Evolutionary conservation across 371 early-diverging fungal species (phyloP), one percentile per base, ranked within the genome.

Genomic region (Mycotypha africana): DNA sequence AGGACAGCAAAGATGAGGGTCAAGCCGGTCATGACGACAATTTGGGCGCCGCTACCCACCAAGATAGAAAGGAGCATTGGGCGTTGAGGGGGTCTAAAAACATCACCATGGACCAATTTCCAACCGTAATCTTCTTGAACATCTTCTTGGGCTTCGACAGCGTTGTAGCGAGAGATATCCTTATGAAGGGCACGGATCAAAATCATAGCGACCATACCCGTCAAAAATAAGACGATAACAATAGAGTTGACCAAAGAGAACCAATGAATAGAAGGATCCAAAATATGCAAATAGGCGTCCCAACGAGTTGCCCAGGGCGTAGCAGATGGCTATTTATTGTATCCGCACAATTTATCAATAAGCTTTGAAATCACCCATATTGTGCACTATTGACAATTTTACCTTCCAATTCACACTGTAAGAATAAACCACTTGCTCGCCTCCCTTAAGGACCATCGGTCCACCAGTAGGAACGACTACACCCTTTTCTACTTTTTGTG

Each of bases 21-120:
- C 20, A 86, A 76, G 11, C 80, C 71, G 5, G 84, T 70, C 96
- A 97, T 95, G 53, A 79, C 81, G 37, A 92, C 77, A 41, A 95
- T 65, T 62, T 97, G 98, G 8, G 84, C 76, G 50, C 98, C 98
- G 50, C 80, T 92, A 33, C 98, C 98, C 21, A 92, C 71, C 43
- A 95, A 70, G 9, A 95, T 90, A 3, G 91, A 81, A 39, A 97
- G 65, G 32, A 91, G 63, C 82, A 89, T 85, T 44, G 79, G 62
- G 34, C 84, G 76, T 26, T 66, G 63, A 1, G 96, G 96, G 20
- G 93, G 70, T 12, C 96, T 77, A 76, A 96, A 96, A 14, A 96
- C 92, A 61, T 93, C 92, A 15, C 90, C 94, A 44, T 93, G 94
- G n/a, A 93, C 81, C 41, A 92, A 71, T 58, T 93, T 93, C 94